Conservation (phyloP, 805 yeast species). For the Candida silvatica region DNA sequence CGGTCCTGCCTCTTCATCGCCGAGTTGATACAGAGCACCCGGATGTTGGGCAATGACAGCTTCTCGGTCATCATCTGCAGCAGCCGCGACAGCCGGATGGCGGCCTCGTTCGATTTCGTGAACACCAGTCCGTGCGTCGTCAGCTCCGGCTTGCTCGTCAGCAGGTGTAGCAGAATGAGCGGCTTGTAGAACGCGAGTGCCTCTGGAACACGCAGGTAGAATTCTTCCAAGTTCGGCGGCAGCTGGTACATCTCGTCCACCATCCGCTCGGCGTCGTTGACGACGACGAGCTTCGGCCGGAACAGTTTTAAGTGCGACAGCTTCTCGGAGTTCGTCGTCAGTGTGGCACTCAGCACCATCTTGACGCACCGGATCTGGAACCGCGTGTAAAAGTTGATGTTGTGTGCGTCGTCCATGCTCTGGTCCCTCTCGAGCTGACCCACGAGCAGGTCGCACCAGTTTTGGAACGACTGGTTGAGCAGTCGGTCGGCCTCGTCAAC, state of each 20-base stretch:
- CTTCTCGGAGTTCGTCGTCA: conserved; percentile 88
- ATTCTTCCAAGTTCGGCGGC: conserved; percentile 40
- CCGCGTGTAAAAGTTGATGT: conserved; percentile 18
- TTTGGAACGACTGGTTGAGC: conserved; percentile 84
- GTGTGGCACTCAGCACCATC: conserved; percentile 84
- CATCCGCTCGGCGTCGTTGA: conserved; percentile 41
- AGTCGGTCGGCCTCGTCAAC: conserved; percentile 80
- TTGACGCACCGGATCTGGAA: conserved; percentile 41
- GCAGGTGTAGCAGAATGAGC: conserved; percentile 51
- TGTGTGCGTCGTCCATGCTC: conserved; percentile 5
- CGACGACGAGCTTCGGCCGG: conserved; percentile 66
- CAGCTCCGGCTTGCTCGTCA: conserved; percentile 25
- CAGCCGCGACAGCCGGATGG: conserved; percentile 68
- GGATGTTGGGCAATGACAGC: conserved; percentile 12
- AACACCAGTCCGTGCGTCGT: conserved; percentile 45
- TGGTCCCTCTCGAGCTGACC: conserved; percentile 28
- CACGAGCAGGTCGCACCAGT: conserved; percentile 69
- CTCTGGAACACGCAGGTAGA: conserved; percentile 19
- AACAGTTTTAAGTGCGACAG: conserved; percentile 61
- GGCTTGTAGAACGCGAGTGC: conserved; percentile 54
- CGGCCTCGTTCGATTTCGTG: conserved; percentile 75
- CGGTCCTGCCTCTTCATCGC: conserved; percentile 47
- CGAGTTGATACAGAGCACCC: conserved; percentile 46
- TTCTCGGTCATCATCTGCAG: conserved; percentile 31
- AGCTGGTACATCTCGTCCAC: conserved; percentile 51